Evolutionary conservation across 208 protist genomes (phyloP).

Genomic region (Acanthamoeba culbertsoni): DNA sequence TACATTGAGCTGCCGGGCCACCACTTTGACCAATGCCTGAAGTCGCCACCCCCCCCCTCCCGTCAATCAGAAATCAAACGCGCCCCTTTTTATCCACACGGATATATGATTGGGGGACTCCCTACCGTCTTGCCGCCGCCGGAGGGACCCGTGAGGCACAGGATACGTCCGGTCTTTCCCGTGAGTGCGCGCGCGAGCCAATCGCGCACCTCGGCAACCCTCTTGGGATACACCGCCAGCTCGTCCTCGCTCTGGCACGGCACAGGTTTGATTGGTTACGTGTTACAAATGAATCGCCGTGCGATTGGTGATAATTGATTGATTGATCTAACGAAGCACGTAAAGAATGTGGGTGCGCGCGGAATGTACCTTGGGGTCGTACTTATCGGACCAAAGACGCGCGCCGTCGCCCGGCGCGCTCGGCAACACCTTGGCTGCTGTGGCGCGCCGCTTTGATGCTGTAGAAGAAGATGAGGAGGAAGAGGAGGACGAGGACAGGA

Average conservation of each 20-base stretch:
- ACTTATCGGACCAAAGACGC: constrained; percentile 11
- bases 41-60: no score
- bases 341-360: neutral
- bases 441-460: neutral
- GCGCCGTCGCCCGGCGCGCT: neutral
- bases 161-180: neutral
- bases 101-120: neutral
- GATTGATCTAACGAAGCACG: neutral
- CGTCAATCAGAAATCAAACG: no score
- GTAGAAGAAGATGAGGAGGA: neutral
- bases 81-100: no score
- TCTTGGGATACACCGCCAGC: neutral
- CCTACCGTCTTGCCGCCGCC: constrained; percentile 10
- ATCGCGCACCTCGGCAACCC: neutral
- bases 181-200: neutral
- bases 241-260: constrained; percentile 16
- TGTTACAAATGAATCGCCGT: no score
- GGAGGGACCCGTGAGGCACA: constrained; percentile 20
- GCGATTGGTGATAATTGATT: neutral
- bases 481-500: neutral
- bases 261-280: no score
- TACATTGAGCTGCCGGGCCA: neutral
- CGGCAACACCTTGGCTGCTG: neutral
- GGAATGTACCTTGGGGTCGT: neutral
- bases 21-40: neutral